phyloP scores from a whole-genome alignment of 2,329 filamentous ascomycete species.

The Fusarium subtropicale region DNA sequence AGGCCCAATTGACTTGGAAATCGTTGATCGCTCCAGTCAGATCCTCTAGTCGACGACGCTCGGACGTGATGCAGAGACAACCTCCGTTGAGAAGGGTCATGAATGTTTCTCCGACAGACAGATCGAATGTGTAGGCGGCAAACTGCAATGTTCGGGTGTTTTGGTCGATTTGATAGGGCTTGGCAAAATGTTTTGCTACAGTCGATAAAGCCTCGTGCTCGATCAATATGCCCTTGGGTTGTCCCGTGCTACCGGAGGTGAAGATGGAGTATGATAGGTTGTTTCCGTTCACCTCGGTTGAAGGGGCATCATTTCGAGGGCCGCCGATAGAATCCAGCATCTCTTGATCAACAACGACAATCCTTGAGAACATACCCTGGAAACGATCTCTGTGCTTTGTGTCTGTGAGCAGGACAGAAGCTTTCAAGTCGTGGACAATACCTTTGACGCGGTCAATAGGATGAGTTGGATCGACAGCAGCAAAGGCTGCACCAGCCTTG shows the following conservation, averaged over 20 bases:
- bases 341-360: background rate
- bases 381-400: background rate
- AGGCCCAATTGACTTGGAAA: background rate
- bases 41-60: background rate
- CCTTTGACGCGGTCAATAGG: background rate
- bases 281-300: background rate
- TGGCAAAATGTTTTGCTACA: background rate
- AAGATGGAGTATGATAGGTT: slow-evolving; percentile 20
- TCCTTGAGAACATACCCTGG: background rate
- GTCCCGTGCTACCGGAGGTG: slow-evolving; percentile 34
- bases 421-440: background rate
- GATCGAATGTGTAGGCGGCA: slow-evolving; percentile 18
- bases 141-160: slow-evolving; percentile 1
- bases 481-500: background rate
- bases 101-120: background rate
- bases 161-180: background rate
- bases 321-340: background rate
- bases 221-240: slow-evolving; percentile 36
- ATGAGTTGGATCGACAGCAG: background rate
- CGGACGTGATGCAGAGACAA: slow-evolving; percentile 2
- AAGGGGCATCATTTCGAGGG: background rate
- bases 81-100: background rate
- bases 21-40: slow-evolving; percentile 1
- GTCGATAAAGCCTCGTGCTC: slow-evolving; percentile 16
- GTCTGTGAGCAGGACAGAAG: background rate